Evolutionary conservation across 345 rosid species (phyloP).

Genomic region (Excoecaria cochinchinensis): DNA sequence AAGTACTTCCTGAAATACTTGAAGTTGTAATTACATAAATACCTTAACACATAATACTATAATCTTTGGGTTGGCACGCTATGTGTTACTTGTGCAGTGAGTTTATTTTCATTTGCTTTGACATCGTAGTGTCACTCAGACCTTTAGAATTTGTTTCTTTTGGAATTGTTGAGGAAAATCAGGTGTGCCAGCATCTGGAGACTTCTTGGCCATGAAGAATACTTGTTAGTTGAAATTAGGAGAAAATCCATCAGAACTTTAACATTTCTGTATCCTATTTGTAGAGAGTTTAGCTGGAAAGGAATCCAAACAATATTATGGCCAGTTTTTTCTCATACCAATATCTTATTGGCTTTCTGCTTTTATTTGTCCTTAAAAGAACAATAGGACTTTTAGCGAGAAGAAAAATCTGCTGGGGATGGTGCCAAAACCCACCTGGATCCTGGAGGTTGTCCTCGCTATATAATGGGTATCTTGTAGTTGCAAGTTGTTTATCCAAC

Average conservation of each 20-base stretch:
- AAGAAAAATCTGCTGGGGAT: neutral
- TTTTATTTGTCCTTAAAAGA: neutral
- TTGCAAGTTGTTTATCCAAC: neutral
- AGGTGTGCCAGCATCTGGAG: neutral
- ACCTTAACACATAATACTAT: neutral
- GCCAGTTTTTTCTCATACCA: neutral
- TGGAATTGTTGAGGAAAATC: conserved; percentile 1
- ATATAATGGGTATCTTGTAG: neutral
- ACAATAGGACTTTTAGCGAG: neutral
- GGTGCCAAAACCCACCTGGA: neutral
- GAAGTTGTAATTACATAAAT: neutral
- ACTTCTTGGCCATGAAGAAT: neutral
- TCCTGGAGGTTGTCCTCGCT: neutral
- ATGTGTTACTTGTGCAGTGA: neutral
- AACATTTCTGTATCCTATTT: neutral
- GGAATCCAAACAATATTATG: neutral
- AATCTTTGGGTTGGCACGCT: neutral
- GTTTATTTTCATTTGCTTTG: neutral
- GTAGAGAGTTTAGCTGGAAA: neutral
- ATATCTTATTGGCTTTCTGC: neutral
- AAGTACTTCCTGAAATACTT: too few relatives aligned
- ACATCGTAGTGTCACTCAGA: neutral
- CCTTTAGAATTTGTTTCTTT: neutral
- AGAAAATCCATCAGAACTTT: neutral
- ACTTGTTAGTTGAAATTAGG: neutral